Base-by-base conservation (phyloP, 2,329 filamentous ascomycete species). In the Cladorrhinum sp. region DNA sequence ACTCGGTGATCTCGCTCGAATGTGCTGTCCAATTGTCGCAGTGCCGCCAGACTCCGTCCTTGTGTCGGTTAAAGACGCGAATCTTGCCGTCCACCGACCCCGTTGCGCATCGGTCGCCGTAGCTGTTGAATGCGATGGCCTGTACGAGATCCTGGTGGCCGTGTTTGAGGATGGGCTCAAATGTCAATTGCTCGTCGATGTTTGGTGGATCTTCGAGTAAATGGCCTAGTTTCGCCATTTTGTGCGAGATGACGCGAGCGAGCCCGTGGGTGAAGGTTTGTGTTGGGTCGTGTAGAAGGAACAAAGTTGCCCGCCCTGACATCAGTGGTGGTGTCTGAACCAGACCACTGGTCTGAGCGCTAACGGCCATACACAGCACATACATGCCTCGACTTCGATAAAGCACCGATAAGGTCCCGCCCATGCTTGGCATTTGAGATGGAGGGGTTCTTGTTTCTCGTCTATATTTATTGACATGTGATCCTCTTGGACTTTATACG, bases 1-100 rank as follows among this genome's bases (percentile, higher is more conserved):
- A 87, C 91, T 94, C 92, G 63, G 92, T 81, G 64, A 98, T 89
- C 75, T 97, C 92, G 55, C 91, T 91, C 72, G 92, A 90, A 73
- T 98, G 94, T 18, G 92, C 94, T 53, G 85, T 86, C 92, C 93
- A 97, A 60, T 86, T 92, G 76, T 98, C 94, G 72, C 87, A 90
- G 39, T 95, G 78, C 56, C 85, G 82, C 91, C 92, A 96, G 60
- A 85, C 80, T 48, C 86, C 86, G 68, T 92, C 89, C 66, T 87
- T 87, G 71, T 95, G 89, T 53, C 88, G 84, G 75, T 94, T 91
- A 83, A 94, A 97, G 64, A 97, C 90, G 72, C 93, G 92, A 70
- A 98, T 89, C 73, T 90, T 91, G 74, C 96, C 94, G 74, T 98
- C 94, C 18, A 94, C 91, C 18, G 92, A 95, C 33, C 92, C 92